phyloP scores from a whole-genome alignment of 345 rosid genomes.

The Lumnitzera racemosa region DNA sequence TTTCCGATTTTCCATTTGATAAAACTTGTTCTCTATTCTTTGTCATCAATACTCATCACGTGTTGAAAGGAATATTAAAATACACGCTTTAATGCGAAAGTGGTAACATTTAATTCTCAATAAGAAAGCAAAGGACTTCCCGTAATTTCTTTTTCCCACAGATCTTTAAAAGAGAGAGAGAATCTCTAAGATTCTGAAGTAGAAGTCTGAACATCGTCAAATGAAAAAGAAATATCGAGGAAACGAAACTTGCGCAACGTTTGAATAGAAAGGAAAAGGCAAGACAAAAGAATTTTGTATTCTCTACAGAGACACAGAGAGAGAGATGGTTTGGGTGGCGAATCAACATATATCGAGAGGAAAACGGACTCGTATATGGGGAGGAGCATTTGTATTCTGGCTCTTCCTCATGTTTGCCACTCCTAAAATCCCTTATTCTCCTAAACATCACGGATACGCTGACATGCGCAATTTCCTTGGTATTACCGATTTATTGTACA shows the following conservation, averaged over 20 bases:
- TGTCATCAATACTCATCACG: too few species aligned
- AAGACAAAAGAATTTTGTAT: background rate
- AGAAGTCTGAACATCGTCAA: too few species aligned
- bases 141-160: too few species aligned
- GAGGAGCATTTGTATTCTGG: slow-evolving; percentile 50
- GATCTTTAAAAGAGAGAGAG: too few species aligned
- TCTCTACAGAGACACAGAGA: slow-evolving; percentile 1
- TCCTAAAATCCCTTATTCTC: slow-evolving; percentile 57
- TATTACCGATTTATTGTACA: slow-evolving; percentile 7
- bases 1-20: too few species aligned
- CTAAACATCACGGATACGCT: slow-evolving; percentile 43
- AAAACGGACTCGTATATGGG: slow-evolving; percentile 34
- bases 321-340: slow-evolving; percentile 35
- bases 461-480: slow-evolving; percentile 88
- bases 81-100: too few species aligned
- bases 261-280: slow-evolving; percentile 1
- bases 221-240: too few species aligned
- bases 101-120: too few species aligned
- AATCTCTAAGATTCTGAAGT: too few species aligned
- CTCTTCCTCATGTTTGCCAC: slow-evolving; percentile 51
- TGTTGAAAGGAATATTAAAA: too few species aligned
- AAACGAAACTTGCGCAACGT: background rate
- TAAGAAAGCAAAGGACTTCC: too few species aligned
- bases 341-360: slow-evolving; percentile 44
- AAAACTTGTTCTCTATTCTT: too few species aligned